A percentile compares a stretch with the other conserved stretches of the same genome.
phyloP scores from a whole-genome alignment of 768 basidiomycete species.

The Trametes meyenii region DNA sequence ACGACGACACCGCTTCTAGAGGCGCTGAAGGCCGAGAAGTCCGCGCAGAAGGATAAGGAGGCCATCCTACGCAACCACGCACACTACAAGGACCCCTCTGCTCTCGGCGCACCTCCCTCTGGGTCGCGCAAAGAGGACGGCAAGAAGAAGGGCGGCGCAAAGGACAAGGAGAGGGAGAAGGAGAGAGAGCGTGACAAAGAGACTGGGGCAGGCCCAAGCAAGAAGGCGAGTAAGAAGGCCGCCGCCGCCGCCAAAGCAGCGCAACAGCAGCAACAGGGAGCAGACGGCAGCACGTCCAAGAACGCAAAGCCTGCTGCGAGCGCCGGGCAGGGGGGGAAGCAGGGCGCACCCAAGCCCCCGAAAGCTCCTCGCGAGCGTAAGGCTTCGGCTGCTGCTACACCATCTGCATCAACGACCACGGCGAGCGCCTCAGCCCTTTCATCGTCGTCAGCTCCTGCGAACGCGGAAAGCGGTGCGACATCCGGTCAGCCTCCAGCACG shows the following conservation, averaged over 20 bases:
- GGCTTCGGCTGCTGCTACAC: background rate
- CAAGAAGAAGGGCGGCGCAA: slow-evolving; percentile 38
- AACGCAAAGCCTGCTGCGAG: slow-evolving; percentile 13
- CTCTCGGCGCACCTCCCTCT: slow-evolving; percentile 30
- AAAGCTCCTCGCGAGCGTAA: slow-evolving; percentile 26
- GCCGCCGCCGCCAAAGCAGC: slow-evolving; percentile 31
- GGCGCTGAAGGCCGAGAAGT: slow-evolving; percentile 85
- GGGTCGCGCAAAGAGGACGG: slow-evolving; percentile 44
- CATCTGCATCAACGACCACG: background rate
- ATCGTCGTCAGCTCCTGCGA: background rate
- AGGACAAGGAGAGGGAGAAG: slow-evolving; percentile 25
- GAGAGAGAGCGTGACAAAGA: slow-evolving; percentile 11
- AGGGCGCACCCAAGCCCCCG: slow-evolving; percentile 14
- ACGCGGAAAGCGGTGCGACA: slow-evolving; percentile 19
- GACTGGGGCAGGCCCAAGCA: slow-evolving; percentile 34
- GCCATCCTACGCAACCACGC: slow-evolving; percentile 71
- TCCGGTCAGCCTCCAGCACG: slow-evolving; percentile 34
- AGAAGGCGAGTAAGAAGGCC: slow-evolving; percentile 39
- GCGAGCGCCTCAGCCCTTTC: background rate
- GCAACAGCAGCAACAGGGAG: slow-evolving; percentile 23
- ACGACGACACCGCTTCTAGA: slow-evolving; percentile 92
- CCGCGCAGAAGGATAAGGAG: slow-evolving; percentile 68
- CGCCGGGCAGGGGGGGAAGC: background rate
- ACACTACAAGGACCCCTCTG: slow-evolving; percentile 61
- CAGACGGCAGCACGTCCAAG: background rate